These are phyloP conservation scores for Mycena polygramma DNA, from an alignment of 768 basidiomycete genomes.

Conservation along the genomic window DNA sequence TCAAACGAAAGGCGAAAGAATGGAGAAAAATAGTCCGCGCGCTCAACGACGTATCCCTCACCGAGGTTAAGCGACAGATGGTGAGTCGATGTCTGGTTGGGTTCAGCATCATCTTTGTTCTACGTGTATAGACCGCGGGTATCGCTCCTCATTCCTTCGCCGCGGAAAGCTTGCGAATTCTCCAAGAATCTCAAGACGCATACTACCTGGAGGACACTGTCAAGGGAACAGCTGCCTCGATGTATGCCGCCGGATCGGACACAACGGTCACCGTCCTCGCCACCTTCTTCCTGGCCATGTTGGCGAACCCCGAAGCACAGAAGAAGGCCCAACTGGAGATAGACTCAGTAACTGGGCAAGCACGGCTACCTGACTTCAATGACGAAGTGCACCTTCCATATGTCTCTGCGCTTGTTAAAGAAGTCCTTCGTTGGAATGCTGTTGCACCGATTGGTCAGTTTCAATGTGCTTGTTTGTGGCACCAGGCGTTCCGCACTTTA, in stretches of 20 bases:
- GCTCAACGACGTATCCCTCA: constrained; percentile 57
- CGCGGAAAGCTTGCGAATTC: background rate
- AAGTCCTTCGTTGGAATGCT: constrained; percentile 51
- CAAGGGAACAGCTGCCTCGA: background rate
- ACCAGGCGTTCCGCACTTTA: constrained; percentile 44
- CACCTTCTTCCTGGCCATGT: constrained; percentile 44
- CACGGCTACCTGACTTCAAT: constrained; percentile 48
- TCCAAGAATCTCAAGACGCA: constrained; percentile 18
- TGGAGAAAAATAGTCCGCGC: constrained; percentile 48
- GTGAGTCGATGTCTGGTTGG: constrained; percentile 39
- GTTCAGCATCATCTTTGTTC: no score
- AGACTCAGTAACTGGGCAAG: constrained; percentile 39
- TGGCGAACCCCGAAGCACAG: constrained; percentile 7
- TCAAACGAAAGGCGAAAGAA: constrained; percentile 52
- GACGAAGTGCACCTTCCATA: constrained; percentile 51
- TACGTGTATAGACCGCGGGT: no score
- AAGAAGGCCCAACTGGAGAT: constrained; percentile 12
- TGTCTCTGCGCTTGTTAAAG: constrained; percentile 51
- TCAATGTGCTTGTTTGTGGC: background rate
- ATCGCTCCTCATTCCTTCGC: no score
- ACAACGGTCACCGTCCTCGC: constrained; percentile 50
- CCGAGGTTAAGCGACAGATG: constrained; percentile 47
- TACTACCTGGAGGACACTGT: background rate
- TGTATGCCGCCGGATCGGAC: constrained; percentile 42
- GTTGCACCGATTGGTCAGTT: constrained; percentile 49